Conservation (phyloP, 495 filamentous ascomycete species). For the Oleoguttula mirabilis region DNA sequence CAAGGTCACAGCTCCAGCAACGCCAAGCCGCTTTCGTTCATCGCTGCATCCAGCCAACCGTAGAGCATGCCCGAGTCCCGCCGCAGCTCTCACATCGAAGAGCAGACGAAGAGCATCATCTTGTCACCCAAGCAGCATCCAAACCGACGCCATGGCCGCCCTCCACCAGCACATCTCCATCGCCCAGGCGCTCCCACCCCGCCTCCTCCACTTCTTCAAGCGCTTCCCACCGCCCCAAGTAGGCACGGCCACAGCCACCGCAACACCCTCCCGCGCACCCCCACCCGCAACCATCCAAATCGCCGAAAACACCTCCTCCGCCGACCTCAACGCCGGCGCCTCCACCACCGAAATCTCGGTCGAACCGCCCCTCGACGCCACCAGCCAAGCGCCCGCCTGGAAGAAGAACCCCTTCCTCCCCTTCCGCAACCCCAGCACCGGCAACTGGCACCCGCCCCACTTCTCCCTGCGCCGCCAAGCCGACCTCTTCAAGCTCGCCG, state of each 20-base stretch:
- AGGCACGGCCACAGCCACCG: background rate
- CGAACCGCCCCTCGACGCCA: background rate
- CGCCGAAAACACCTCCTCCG: slow-evolving; percentile 27
- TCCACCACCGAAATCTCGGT: slow-evolving; percentile 37
- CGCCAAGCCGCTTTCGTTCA: background rate
- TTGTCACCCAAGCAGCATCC: too few relatives aligned
- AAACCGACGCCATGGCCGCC: slow-evolving; percentile 21
- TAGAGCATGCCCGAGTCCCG: background rate
- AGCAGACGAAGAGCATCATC: too few relatives aligned
- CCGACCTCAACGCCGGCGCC: slow-evolving; percentile 36
- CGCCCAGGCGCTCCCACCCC: slow-evolving; percentile 54
- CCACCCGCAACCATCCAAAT: slow-evolving; percentile 12
- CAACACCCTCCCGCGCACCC: slow-evolving; percentile 26
- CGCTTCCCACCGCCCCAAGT: slow-evolving; percentile 58
- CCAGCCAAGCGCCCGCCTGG: background rate
- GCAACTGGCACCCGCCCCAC: slow-evolving; percentile 65
- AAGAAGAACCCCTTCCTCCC: slow-evolving; percentile 65
- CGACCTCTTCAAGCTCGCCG: slow-evolving; percentile 78
- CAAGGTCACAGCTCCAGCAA: background rate
- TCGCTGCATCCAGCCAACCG: background rate
- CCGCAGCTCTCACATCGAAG: background rate
- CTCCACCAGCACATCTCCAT: slow-evolving; percentile 40
- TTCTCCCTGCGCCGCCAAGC: slow-evolving; percentile 80
- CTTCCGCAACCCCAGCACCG: slow-evolving; percentile 55
- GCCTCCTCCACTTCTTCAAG: slow-evolving; percentile 77